phyloP scores from a whole-genome alignment of 2,329 filamentous ascomycete genomes.

The Trichoderma sp. region DNA sequence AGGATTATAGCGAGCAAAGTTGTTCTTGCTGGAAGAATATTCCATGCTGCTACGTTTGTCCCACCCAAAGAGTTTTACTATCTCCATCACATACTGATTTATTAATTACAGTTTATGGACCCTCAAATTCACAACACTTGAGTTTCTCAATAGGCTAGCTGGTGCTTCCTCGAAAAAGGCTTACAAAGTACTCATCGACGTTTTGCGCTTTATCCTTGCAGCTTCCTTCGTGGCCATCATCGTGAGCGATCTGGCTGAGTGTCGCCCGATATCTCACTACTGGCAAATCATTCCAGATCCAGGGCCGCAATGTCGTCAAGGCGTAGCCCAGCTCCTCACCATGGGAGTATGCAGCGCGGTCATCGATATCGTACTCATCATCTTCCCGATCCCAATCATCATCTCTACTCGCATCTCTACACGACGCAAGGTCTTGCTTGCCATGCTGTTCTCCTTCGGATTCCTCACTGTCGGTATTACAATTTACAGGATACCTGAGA shows the following conservation, averaged over 20 bases:
- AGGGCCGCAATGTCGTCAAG: conserved; percentile 5
- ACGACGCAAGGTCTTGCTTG: not conserved
- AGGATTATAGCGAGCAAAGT: not conserved
- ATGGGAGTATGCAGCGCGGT: conserved; percentile 5
- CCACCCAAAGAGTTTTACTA: not conserved
- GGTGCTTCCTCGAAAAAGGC: not conserved
- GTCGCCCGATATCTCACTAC: conserved; percentile 1
- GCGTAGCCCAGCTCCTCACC: not conserved
- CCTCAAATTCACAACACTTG: conserved; percentile 2
- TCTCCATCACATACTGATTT: too few relatives aligned
- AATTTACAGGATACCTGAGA: not conserved
- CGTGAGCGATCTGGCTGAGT: not conserved
- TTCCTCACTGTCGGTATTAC: conserved; percentile 3
- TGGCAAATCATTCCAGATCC: conserved; percentile 1
- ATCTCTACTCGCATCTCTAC: conserved; percentile 2
- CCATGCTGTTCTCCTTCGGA: conserved; percentile 1
- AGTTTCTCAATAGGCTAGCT: not conserved
- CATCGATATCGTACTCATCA: not conserved
- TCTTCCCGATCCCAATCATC: conserved; percentile 5
- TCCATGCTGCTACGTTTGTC: conserved; percentile 1
- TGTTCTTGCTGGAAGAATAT: not conserved
- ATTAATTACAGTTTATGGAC: not conserved
- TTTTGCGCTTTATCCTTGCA: not conserved
- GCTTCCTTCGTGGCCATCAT: conserved; percentile 1
- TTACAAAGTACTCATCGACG: not conserved